These are phyloP conservation scores for Phialocephala subalpina DNA, from an alignment of 2,329 filamentous ascomycete genomes.

Conservation along the genomic window DNA sequence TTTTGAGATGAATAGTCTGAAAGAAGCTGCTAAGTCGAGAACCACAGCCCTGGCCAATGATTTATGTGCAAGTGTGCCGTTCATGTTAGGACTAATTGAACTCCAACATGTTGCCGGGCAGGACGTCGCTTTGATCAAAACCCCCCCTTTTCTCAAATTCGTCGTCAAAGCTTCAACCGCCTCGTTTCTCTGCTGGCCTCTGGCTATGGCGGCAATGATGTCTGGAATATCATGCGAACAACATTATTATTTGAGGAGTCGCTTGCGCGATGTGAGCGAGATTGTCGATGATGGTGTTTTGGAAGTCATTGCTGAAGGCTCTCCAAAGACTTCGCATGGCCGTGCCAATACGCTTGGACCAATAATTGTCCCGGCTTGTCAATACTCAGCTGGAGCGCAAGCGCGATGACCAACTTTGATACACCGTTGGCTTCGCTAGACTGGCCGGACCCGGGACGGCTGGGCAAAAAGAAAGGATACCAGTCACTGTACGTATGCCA, in stretches of 20 bases:
- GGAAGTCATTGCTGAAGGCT: constrained; percentile 20
- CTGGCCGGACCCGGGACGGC: too few relatives aligned
- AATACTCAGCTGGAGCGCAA: background rate
- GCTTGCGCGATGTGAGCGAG: constrained; percentile 25
- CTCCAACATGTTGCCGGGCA: background rate
- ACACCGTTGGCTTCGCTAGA: too few relatives aligned
- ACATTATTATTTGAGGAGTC: constrained; percentile 16
- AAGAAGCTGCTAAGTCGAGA: constrained; percentile 9
- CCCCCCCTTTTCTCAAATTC: constrained; percentile 1
- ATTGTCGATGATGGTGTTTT: constrained; percentile 26
- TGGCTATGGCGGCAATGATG: constrained; percentile 21
- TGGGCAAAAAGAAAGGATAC: too few relatives aligned
- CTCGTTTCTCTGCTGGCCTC: constrained; percentile 25
- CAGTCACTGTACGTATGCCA: too few relatives aligned
- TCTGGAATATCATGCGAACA: constrained; percentile 14
- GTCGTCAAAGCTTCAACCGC: constrained; percentile 15
- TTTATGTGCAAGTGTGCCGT: constrained; percentile 27
- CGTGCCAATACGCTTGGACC: background rate
- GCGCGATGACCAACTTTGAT: too few relatives aligned
- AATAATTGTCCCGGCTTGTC: background rate
- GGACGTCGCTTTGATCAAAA: constrained; percentile 9
- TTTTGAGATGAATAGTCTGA: background rate
- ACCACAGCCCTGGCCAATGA: constrained; percentile 18
- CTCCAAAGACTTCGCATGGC: background rate
- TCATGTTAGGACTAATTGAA: constrained; percentile 16